A percentile compares a stretch with the other conserved stretches of the same genome.
Evolutionary conservation across 1,284 basidiomycete species (phyloP).

Genomic region (Papiliotrema terrestris): DNA sequence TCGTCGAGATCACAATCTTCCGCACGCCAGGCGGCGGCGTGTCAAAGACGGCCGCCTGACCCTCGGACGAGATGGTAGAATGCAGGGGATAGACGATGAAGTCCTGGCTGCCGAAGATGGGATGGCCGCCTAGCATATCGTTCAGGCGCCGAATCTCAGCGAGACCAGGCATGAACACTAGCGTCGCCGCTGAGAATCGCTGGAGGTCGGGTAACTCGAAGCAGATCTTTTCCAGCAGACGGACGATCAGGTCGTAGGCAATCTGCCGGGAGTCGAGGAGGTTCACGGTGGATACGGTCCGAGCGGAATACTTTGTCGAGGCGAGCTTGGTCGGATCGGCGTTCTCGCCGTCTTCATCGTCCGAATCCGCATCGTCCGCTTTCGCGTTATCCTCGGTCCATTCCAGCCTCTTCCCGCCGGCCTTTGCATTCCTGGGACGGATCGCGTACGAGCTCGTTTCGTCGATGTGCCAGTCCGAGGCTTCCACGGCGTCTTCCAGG

Average conservation of each 20-base stretch:
- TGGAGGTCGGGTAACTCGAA: conserved; percentile 56
- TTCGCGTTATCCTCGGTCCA: conserved; percentile 67
- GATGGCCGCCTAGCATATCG: conserved; percentile 76
- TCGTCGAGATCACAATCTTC: conserved; percentile 84
- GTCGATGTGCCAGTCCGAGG: conserved; percentile 77
- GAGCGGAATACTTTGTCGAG: conserved; percentile 57
- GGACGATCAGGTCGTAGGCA: conserved; percentile 82
- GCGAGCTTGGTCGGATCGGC: conserved; percentile 41
- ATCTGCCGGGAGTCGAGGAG: conserved; percentile 85
- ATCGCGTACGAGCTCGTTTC: conserved; percentile 81
- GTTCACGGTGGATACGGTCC: conserved; percentile 77
- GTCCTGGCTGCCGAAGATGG: conserved; percentile 62
- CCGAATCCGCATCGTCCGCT: conserved; percentile 64
- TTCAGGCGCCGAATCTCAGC: conserved; percentile 84
- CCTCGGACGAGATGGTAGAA: conserved; percentile 85
- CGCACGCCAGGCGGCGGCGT: conserved; percentile 71
- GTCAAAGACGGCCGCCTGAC: conserved; percentile 86
- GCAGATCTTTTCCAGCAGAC: conserved; percentile 84
- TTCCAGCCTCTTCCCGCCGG: conserved; percentile 54
- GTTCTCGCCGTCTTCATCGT: conserved; percentile 55
- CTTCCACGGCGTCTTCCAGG: conserved; percentile 90
- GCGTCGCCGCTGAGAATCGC: conserved; percentile 71
- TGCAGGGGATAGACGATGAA: conserved; percentile 90
- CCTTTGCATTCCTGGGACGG: conserved; percentile 54
- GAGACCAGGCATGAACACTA: conserved; percentile 93